phyloP scores from a whole-genome alignment of 2,329 filamentous ascomycete species.

The Fulvia fulva region DNA sequence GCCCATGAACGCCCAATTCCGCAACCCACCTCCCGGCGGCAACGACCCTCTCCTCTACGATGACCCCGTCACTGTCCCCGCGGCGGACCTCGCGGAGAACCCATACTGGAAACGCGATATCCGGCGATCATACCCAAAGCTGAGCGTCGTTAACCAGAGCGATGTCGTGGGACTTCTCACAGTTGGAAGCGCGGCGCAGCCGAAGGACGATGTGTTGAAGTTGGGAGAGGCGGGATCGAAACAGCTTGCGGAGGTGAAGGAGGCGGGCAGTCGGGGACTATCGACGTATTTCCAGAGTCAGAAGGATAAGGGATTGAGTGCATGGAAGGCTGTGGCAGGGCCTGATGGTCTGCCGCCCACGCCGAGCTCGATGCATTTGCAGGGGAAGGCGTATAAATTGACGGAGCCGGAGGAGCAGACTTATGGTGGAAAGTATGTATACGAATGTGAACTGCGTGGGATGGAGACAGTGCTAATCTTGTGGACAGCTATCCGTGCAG shows the following conservation, averaged over 20 bases:
- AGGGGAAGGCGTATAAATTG: constrained; percentile 67
- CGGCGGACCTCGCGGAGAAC: constrained; percentile 84
- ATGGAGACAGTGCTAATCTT: constrained; percentile 20
- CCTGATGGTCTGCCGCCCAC: constrained; percentile 80
- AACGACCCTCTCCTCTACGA: constrained; percentile 68
- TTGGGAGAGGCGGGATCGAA: constrained; percentile 70
- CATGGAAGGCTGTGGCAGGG: constrained; percentile 60
- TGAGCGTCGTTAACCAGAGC: constrained; percentile 75
- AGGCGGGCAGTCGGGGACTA: constrained; percentile 70
- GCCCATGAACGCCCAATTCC: constrained; percentile 88
- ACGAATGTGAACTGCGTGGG: background rate
- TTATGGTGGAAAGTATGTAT: constrained; percentile 51
- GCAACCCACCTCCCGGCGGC: constrained; percentile 75
- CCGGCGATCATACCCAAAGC: constrained; percentile 75
- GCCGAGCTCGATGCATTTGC: constrained; percentile 65
- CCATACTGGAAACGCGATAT: constrained; percentile 94
- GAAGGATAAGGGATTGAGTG: constrained; percentile 49
- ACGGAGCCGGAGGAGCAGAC: constrained; percentile 66
- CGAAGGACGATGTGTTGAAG: constrained; percentile 72
- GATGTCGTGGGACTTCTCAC: constrained; percentile 81
- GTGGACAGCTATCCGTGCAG: constrained; percentile 43
- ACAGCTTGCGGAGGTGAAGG: constrained; percentile 70
- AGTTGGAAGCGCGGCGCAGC: constrained; percentile 74
- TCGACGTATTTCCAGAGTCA: constrained; percentile 63
- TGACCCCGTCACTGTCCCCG: constrained; percentile 79